A percentile compares a stretch with the other conserved stretches of the same genome.
Evolutionary conservation across 2,329 filamentous ascomycete genomes (phyloP).

Genomic region (Colletotrichum spaethianum): DNA sequence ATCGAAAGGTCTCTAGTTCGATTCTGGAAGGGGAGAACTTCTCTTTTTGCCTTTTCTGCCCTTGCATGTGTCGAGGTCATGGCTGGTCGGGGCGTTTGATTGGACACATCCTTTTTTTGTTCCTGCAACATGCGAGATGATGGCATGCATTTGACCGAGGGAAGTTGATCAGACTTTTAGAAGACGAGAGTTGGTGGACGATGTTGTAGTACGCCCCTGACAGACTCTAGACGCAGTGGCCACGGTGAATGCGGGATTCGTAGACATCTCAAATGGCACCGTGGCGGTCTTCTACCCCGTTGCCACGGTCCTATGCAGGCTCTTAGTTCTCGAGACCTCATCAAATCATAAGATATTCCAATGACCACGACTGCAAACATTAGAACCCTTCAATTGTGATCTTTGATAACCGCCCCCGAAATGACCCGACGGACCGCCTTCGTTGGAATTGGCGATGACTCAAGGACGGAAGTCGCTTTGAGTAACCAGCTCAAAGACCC

Average conservation of each 20-base stretch:
- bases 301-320: fast-evolving
- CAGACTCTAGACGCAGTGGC: too few relatives aligned
- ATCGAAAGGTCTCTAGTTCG: conserved; percentile 30
- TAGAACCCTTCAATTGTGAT: not conserved
- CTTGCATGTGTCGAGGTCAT: not conserved
- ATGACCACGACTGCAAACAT: not conserved
- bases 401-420: too few relatives aligned
- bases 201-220: not conserved
- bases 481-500: too few relatives aligned
- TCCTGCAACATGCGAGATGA: not conserved
- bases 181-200: not conserved
- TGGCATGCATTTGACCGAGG: not conserved
- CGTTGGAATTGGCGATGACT: too few relatives aligned
- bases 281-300: not conserved
- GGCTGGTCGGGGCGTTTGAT: not conserved
- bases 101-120: not conserved
- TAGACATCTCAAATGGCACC: not conserved
- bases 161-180: not conserved
- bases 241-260: not conserved
- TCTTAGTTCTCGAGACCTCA: not conserved
- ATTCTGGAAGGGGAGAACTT: conserved; percentile 23
- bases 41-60: not conserved
- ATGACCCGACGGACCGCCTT: too few relatives aligned
- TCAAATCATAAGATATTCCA: not conserved
- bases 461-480: too few relatives aligned